These are phyloP conservation scores for Graphilbum fragrans DNA, from an alignment of 2,329 filamentous ascomycete genomes.

Conservation along the genomic window DNA sequence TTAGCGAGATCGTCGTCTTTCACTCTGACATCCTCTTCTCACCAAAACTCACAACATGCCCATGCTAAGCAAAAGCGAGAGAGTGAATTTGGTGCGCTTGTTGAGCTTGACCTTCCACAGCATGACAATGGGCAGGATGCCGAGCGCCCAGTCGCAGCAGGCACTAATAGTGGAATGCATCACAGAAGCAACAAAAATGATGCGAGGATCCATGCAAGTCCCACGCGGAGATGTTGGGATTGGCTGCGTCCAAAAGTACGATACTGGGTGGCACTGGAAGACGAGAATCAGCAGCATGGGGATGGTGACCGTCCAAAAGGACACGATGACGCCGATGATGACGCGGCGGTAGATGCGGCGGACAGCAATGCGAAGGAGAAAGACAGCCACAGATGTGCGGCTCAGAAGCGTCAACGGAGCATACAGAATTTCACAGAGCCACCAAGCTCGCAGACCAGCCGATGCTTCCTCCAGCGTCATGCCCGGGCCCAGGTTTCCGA, in stretches of 20 bases:
- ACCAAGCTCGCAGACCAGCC: slow-evolving; percentile 22
- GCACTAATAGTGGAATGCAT: slow-evolving; percentile 35
- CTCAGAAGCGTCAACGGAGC: slow-evolving; percentile 24
- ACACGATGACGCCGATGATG: slow-evolving; percentile 23
- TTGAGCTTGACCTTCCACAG: slow-evolving; percentile 39
- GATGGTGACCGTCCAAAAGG: slow-evolving; percentile 12
- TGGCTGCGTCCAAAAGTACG: slow-evolving; percentile 33
- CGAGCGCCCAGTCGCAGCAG: slow-evolving; percentile 36
- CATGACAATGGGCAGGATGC: slow-evolving; percentile 35
- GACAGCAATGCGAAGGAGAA: slow-evolving; percentile 26
- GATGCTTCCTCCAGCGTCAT: slow-evolving; percentile 13
- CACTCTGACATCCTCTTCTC: background rate
- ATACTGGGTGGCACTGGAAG: slow-evolving; percentile 35
- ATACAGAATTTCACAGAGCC: slow-evolving; percentile 27
- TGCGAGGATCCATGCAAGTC: slow-evolving; percentile 24
- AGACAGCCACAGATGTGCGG: slow-evolving; percentile 27
- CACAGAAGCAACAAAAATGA: slow-evolving; percentile 29
- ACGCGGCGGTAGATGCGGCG: slow-evolving; percentile 20
- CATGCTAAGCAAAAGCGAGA: slow-evolving; percentile 35
- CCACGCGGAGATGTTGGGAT: slow-evolving; percentile 18
- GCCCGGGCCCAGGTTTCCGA: slow-evolving; percentile 12
- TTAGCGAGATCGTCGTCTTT: background rate
- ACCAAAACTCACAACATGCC: slow-evolving; percentile 30
- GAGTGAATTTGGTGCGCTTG: slow-evolving; percentile 28
- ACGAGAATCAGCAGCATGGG: slow-evolving; percentile 12